Base-by-base conservation (phyloP, 108 stramenopile species). In the Aureococcus anophagefferens region DNA sequence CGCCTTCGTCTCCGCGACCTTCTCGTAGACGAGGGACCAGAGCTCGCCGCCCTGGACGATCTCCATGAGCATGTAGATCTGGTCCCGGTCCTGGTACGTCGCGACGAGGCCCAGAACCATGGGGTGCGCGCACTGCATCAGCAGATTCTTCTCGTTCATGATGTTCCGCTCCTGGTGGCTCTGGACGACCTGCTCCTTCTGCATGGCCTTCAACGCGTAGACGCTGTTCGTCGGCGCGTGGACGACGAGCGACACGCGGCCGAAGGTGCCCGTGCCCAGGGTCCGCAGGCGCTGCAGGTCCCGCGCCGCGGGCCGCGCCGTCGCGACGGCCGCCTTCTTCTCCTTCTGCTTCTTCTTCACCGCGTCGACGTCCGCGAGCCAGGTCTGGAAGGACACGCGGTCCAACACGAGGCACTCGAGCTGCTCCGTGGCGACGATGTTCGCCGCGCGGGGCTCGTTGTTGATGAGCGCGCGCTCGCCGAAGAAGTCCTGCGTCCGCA, bases 211-310 rank as follows among this genome's bases (percentile, higher is more conserved):
- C 68, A 97, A 77, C 0, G 97, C 97, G 70, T 89, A 96, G 3
- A 93, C 82, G 32, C 59, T 59, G 62, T 77, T 68, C 17, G 78
- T 81, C n/a, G 71, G 37, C 35, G 87, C 91, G 83, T 97, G 92
- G 79, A 91, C 92, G 0, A 96, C 96, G 32, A 99, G 87, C 94
- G 93, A 95, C 4, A 99, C 98, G 68, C 94, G 93, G 28, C 98
- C 98, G 75, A 98, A 99, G 0, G 96, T 97, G 25, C 98, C 98
- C 29, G 95, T 94, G 67, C 98, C 98, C n/a, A 99, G 76, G 72
- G 93, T 94, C 67, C 90, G 79, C 74, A 93, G 85, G 80, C 89
- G 89, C 67, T 90, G 86, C 66, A 93, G 84, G 65, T 89, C 88
- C 51, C 13, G 21, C 51, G 25, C 51, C 3, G 1, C 3, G 21